These are phyloP conservation scores for Aspergillus bridgeri DNA, from an alignment of 495 filamentous ascomycete species.

Conservation along the genomic window DNA sequence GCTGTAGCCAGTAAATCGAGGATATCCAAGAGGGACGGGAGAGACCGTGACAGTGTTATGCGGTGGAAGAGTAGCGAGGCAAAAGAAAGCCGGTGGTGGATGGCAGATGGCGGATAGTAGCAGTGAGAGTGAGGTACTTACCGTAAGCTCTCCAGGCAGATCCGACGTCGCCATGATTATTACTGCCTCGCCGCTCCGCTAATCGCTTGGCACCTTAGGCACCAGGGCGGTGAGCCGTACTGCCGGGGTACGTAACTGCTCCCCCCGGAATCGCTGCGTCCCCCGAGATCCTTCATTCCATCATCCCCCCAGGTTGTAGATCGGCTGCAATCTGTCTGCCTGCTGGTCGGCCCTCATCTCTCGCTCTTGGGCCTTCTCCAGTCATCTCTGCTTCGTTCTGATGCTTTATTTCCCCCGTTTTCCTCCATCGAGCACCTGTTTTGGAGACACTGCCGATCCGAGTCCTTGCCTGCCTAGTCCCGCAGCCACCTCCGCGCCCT, in stretches of 20 bases:
- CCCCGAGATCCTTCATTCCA: background rate
- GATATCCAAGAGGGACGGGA: too few relatives aligned
- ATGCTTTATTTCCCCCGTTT: background rate
- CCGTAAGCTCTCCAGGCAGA: background rate
- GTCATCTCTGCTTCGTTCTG: background rate
- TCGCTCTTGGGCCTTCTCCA: background rate
- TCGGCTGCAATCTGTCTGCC: background rate
- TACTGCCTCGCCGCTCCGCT: background rate
- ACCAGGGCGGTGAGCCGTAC: background rate
- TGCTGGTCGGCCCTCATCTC: background rate
- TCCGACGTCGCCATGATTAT: background rate
- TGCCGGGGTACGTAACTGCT: background rate
- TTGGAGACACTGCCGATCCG: background rate
- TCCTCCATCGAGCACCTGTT: background rate
- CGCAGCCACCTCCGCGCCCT: background rate
- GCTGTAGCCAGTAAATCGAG: background rate
- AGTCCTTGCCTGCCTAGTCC: background rate
- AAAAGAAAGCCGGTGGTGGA: background rate
- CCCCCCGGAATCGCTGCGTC: background rate
- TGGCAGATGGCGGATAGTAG: too few relatives aligned
- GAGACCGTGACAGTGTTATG: too few relatives aligned
- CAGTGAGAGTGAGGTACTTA: too few relatives aligned
- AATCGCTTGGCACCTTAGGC: too few relatives aligned
- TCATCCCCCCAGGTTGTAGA: background rate
- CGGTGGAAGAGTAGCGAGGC: background rate